A percentile compares a stretch with the other conserved stretches of the same genome.
Evolutionary conservation across 768 basidiomycete species (phyloP).

Genomic region (Termitomyces sp.): DNA sequence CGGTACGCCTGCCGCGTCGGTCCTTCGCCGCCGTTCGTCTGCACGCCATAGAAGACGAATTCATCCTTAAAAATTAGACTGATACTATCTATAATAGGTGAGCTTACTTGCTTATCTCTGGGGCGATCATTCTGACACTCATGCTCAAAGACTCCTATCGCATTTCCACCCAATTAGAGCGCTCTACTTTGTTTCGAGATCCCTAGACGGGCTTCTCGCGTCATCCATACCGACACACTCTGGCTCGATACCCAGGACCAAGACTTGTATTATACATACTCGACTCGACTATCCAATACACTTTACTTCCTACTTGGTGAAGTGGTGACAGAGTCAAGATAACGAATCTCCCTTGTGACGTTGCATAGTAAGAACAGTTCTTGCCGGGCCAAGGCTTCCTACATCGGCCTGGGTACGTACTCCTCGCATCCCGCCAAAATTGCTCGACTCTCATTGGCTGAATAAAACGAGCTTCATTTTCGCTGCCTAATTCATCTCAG

Average conservation of each 20-base stretch:
- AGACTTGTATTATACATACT: neutral
- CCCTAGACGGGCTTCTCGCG: constrained; percentile 4
- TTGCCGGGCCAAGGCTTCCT: neutral
- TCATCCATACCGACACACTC: neutral
- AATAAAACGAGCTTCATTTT: constrained; percentile 1
- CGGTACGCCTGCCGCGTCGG: constrained; percentile 10
- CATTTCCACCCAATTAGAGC: neutral
- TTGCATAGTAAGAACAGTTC: neutral
- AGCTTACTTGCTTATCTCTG: neutral
- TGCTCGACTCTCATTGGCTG: constrained; percentile 10
- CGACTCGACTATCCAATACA: neutral
- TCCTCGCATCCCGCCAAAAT: constrained; percentile 5
- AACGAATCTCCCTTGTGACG: neutral
- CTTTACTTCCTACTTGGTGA: neutral
- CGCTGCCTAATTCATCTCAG: neutral
- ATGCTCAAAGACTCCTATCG: neutral
- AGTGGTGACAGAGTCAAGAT: neutral
- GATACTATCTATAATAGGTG: neutral
- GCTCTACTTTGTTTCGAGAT: neutral
- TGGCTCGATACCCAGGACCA: neutral
- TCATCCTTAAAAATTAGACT: constrained; percentile 11
- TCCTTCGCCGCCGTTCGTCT: constrained; percentile 14
- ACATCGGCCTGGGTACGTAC: neutral
- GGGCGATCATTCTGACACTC: neutral
- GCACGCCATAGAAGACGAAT: constrained; percentile 15